Evolutionary conservation across 73 alveolate species (phyloP).

Genomic region (Stentor coeruleus): DNA sequence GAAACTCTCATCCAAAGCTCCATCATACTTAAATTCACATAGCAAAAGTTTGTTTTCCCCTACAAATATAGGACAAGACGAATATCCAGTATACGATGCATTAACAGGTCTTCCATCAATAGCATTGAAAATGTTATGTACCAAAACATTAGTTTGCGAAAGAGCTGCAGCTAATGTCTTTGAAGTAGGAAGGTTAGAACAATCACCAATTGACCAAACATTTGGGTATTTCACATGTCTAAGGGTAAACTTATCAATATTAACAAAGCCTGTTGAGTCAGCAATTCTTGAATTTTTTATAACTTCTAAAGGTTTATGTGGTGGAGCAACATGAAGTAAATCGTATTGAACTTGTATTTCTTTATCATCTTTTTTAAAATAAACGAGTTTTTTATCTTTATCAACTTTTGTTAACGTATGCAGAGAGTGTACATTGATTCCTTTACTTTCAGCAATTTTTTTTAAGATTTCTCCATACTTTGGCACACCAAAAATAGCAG

Average conservation of each 20-base stretch:
- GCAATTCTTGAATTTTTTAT: conserved; percentile 57
- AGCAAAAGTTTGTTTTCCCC: conserved; percentile 70
- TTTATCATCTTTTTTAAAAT: conserved; percentile 49
- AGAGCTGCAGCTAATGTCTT: conserved; percentile 87
- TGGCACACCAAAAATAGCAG: conserved; percentile 67
- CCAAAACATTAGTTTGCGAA: conserved; percentile 70
- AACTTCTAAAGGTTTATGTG: conserved; percentile 57
- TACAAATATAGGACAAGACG: conserved; percentile 73
- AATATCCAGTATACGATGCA: conserved; percentile 66
- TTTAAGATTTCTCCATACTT: conserved; percentile 54
- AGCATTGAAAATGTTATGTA: conserved; percentile 45
- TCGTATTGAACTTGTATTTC: conserved; percentile 52
- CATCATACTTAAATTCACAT: conserved; percentile 71
- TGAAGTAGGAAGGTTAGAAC: conserved; percentile 54
- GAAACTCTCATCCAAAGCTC: conserved; percentile 65
- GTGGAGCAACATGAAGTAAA: conserved; percentile 75
- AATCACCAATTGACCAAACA: conserved; percentile 76
- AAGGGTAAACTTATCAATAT: conserved; percentile 62
- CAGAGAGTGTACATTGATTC: conserved; percentile 52
- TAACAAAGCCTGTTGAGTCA: conserved; percentile 66
- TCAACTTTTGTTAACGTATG: conserved; percentile 55
- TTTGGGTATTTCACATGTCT: conserved; percentile 61
- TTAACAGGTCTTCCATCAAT: conserved; percentile 28
- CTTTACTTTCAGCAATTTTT: conserved; percentile 39
- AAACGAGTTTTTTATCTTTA: conserved; percentile 46